Conservation (phyloP, 805 yeast species). For the Pichia rugopelliculosa region DNA sequence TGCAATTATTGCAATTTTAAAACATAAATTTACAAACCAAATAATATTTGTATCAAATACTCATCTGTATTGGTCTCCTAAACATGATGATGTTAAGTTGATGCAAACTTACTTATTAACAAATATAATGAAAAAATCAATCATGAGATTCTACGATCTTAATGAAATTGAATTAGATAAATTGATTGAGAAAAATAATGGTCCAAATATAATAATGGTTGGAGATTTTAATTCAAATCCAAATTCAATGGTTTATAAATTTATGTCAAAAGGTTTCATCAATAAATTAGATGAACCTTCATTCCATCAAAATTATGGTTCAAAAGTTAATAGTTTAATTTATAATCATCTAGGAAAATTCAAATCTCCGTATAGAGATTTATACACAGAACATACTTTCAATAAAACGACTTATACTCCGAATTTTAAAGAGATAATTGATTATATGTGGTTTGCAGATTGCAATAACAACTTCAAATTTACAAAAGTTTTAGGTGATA, state of each 20-base stretch:
- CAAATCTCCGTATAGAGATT: slow-evolving; percentile 23
- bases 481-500: slow-evolving; percentile 44
- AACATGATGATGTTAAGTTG: slow-evolving; percentile 46
- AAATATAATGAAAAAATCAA: slow-evolving; percentile 24
- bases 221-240: slow-evolving; percentile 55
- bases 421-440: slow-evolving; percentile 45
- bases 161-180: slow-evolving; percentile 10
- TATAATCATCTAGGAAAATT: slow-evolving; percentile 15
- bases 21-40: slow-evolving; percentile 35
- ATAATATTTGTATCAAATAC: slow-evolving; percentile 47
- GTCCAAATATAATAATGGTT: slow-evolving; percentile 35
- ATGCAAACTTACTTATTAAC: slow-evolving; percentile 44
- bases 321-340: slow-evolving; percentile 6
- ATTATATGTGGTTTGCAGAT: slow-evolving; percentile 45
- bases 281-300: slow-evolving; percentile 13
- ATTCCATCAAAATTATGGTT: slow-evolving; percentile 17
- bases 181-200: slow-evolving; percentile 8
- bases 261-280: slow-evolving; percentile 28
- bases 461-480: slow-evolving; percentile 27
- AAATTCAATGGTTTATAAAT: slow-evolving; percentile 41
- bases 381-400: slow-evolving; percentile 19
- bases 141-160: slow-evolving; percentile 17
- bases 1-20: slow-evolving; percentile 41
- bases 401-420: slow-evolving; percentile 40
- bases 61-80: slow-evolving; percentile 52